Percentiles rank a stretch among this genome's conserved stretches.
These are phyloP conservation scores for Mycena filopes DNA, from an alignment of 768 basidiomycete species.

Conservation along the genomic window DNA sequence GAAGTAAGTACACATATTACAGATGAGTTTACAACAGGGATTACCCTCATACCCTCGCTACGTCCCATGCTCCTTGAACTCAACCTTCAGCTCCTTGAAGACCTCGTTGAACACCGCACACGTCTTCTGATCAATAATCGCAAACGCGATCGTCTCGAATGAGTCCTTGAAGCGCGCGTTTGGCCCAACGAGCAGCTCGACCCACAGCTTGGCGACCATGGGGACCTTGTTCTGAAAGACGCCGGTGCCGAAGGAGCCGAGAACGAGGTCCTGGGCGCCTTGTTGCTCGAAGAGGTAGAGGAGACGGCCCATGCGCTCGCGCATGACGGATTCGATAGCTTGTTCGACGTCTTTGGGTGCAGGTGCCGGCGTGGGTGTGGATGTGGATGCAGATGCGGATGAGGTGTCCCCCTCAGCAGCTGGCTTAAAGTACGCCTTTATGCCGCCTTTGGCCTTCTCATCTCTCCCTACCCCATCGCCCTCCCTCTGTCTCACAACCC, in stretches of 20 bases:
- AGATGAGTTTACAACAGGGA: too few relatives aligned
- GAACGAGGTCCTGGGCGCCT: constrained; percentile 67
- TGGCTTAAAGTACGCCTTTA: too few relatives aligned
- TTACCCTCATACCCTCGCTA: too few relatives aligned
- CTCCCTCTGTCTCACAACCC: too few relatives aligned
- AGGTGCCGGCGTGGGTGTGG: not conserved
- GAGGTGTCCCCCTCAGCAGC: too few relatives aligned
- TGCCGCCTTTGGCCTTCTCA: too few relatives aligned
- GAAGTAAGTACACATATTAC: too few relatives aligned
- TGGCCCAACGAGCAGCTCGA: constrained; percentile 61
- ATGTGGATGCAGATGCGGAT: not conserved
- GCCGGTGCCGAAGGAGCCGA: constrained; percentile 84
- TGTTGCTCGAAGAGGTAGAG: constrained; percentile 72
- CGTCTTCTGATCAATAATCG: constrained; percentile 65
- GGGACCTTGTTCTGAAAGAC: constrained; percentile 75
- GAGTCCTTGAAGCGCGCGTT: constrained; percentile 64
- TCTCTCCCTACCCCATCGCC: too few relatives aligned
- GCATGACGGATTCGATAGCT: constrained; percentile 67
- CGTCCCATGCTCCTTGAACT: constrained; percentile 19
- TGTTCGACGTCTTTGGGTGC: constrained; percentile 42
- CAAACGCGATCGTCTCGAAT: constrained; percentile 75
- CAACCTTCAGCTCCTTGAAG: constrained; percentile 28
- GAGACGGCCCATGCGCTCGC: constrained; percentile 76
- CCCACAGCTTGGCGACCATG: constrained; percentile 72
- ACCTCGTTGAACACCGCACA: constrained; percentile 43